Base-by-base conservation (phyloP, 1,139 yeast genomes). In the Tardiomyces depauwii region DNA sequence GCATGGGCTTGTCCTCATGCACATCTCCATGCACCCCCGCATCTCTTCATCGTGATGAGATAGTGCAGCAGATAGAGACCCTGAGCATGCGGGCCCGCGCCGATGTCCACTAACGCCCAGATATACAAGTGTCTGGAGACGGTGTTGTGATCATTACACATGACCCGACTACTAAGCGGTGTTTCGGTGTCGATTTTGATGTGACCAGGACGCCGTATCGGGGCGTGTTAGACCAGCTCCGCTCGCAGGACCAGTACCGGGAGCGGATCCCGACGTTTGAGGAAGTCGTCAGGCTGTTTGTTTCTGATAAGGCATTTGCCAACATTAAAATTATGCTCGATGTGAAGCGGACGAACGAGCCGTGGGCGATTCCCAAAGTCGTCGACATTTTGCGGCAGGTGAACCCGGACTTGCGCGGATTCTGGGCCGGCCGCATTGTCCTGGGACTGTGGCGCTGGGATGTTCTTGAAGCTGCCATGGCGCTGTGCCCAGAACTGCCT, bases 371-470 rank as follows among this genome's bases (percentile, higher is more conserved):
- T 46, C 70, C 73, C 42, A 69, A 72, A 53, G 66, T 86, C 11
- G 65, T 81, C 25, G 60, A 71, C 23, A 75, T 71, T 28, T 64
- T 87, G 57, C 51, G 71, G 23, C 59, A 64, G 2, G 74, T 75
- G 6, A 68, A 74, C 40, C 58, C 67, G 19, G 80, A 58, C 48
- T 77, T 39, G 57, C 63, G 14, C 49, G 25, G 25, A 7, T 84
- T 72, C 66, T 89, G 96, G 96, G 71, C 73, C 46, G 67, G 71
- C 30, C 73, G 77, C 43, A 66, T 87, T 43, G 80, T 82, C 46
- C 77, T 87, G 59, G 97, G 97, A 0, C 64, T 89, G 32, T 91
- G 97, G 97, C 70, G 76, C 51, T 61, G 81, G 44, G 76, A 76
- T 47, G 83, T 82, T 58, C 73, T 83, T 52, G 73, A 76, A 52